Percentiles rank a stretch among this genome's conserved stretches.
These are phyloP conservation scores for Curvularia eragrostidis DNA, from an alignment of 2,329 filamentous ascomycete species.

Conservation along the genomic window DNA sequence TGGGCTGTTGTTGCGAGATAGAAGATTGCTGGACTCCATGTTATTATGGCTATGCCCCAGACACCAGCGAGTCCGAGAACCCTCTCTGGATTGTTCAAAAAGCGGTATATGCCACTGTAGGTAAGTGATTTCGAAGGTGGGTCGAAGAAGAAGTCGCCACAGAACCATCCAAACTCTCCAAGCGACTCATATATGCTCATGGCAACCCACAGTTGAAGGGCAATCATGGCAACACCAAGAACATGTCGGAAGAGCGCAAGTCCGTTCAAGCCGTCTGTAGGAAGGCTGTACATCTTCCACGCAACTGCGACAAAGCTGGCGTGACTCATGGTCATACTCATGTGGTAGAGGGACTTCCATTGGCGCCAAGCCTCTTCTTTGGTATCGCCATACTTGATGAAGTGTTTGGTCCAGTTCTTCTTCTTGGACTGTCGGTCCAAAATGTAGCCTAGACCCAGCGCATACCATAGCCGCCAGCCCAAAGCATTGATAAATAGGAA, in stretches of 20 bases:
- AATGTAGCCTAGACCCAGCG: slow-evolving; percentile 83
- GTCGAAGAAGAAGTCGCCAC: slow-evolving; percentile 96
- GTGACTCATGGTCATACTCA: slow-evolving; percentile 90
- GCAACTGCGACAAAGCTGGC: slow-evolving; percentile 86
- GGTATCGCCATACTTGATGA: slow-evolving; percentile 93
- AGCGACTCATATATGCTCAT: slow-evolving; percentile 93
- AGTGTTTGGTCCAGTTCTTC: slow-evolving; percentile 97
- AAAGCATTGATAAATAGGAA: slow-evolving; percentile 83
- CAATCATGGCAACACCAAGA: slow-evolving; percentile 78
- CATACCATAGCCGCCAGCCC: slow-evolving; percentile 89
- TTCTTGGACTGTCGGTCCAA: slow-evolving; percentile 84
- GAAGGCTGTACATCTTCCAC: slow-evolving; percentile 96
- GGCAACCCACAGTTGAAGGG: slow-evolving; percentile 90
- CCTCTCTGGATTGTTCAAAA: slow-evolving; percentile 95
- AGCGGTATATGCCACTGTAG: slow-evolving; percentile 97
- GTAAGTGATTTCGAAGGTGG: slow-evolving; percentile 80
- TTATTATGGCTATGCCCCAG: slow-evolving; percentile 94
- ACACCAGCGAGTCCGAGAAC: slow-evolving; percentile 93
- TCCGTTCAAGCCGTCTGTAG: slow-evolving; percentile 85
- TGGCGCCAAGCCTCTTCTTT: slow-evolving; percentile 93
- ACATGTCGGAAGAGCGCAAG: slow-evolving; percentile 86
- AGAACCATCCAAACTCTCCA: slow-evolving; percentile 89
- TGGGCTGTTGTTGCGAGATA: slow-evolving; percentile 86
- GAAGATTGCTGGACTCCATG: slow-evolving; percentile 86
- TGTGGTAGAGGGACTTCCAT: slow-evolving; percentile 95